Evolutionary conservation across 208 protist species (phyloP), one percentile per base, ranked within the genome.

Genomic region (Naegleria lovaniensis): DNA sequence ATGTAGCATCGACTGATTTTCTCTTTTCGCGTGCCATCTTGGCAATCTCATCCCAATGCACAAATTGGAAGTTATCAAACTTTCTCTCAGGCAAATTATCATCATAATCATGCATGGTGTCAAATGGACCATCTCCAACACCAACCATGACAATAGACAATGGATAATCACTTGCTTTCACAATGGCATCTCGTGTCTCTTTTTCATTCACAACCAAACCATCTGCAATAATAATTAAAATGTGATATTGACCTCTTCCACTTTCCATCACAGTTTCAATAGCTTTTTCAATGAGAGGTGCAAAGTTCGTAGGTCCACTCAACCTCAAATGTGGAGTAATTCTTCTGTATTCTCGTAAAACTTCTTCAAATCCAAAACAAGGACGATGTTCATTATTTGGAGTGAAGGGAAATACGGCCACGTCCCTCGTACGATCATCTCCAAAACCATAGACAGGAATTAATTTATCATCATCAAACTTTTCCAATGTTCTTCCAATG

Each of bases 51-150:
- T 84, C 29, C 41, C 90, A 95, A 33, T 86, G 36, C 3, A 95
- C 94, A 91, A 95, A 95, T 88, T 95, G 94, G 39, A 95, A 95
- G 40, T 95, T 95, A 83, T 95, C 91, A 75, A 95, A 95, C 39
- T 90, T 16, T 75, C 92, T 84, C 22, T 90, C 13, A 29, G 92
- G 93, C 38, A 94, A 90, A 3, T 91, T 51, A 89, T 95, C 94
- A 85, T 95, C 94, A 90, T 94, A 95, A 83, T 92, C 84, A 19
- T 95, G 25, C 94, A 92, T 92, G 0, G 38, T 22, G 79, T 94
- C 92, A 88, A 90, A 95, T 41, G 94, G 94, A 67, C 94, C 94
- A 92, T 95, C 94, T 40, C 94, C 94, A 5, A 95, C 93, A 85
- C 94, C 92, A 55, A 95, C 88, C 6, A 90, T 41, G 38, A 95